Conservation (phyloP, 768 basidiomycete genomes). For the Mycena polygramma region DNA sequence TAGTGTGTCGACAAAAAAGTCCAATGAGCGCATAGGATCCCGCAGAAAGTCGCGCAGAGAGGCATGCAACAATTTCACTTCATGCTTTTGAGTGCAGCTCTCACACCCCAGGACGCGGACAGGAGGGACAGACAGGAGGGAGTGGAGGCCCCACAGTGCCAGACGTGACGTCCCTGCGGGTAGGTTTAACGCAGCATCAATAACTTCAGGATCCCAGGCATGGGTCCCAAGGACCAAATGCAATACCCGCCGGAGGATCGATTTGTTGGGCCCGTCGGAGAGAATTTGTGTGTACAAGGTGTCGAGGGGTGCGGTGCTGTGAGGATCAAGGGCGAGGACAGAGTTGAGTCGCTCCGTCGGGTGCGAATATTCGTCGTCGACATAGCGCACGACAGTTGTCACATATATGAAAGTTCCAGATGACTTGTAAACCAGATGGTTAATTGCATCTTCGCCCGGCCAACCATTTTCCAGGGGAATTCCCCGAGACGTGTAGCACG, state of each 20-base stretch:
- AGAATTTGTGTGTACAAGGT: slow-evolving; percentile 18
- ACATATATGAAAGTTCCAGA: slow-evolving; percentile 28
- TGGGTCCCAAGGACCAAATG: too few relatives aligned
- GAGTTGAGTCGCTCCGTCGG: slow-evolving; percentile 15
- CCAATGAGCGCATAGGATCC: slow-evolving; percentile 2
- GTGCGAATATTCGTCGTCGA: slow-evolving; percentile 23
- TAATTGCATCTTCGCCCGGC: slow-evolving; percentile 8
- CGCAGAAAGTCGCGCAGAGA: slow-evolving; percentile 11
- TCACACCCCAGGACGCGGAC: too few relatives aligned
- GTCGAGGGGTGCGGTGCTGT: slow-evolving; percentile 21
- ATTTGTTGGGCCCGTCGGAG: not conserved
- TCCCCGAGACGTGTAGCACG: not conserved
- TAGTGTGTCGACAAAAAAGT: not conserved
- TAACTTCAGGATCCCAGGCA: too few relatives aligned
- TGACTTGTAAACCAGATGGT: slow-evolving; percentile 18
- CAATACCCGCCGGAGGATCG: slow-evolving; percentile 1
- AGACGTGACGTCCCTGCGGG: too few relatives aligned
- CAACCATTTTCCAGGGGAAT: not conserved
- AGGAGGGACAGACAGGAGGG: too few relatives aligned
- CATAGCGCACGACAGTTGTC: slow-evolving; percentile 18
- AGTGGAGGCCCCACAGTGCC: too few relatives aligned
- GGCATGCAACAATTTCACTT: too few relatives aligned
- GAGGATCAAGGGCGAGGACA: slow-evolving; percentile 17
- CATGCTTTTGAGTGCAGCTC: too few relatives aligned
- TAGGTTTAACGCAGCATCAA: too few relatives aligned